Evolutionary conservation across 768 basidiomycete genomes (phyloP), one percentile per base, ranked within the genome.

Genomic region (Chalciporus sphaerocephalus): DNA sequence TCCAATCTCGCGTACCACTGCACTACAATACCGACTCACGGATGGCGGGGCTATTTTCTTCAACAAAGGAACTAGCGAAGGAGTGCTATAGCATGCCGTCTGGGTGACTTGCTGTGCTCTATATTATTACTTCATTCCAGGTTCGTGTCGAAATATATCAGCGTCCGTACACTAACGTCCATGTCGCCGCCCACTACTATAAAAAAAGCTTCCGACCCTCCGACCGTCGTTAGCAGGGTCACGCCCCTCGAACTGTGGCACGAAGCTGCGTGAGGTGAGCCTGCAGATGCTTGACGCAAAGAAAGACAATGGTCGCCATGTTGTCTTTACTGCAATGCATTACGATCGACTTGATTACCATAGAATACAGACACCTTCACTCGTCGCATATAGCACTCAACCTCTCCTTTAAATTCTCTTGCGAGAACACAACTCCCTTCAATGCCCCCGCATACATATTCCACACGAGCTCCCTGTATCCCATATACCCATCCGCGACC

Each of bases 401-500:
- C 36, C 67, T 55, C 47, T 69, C 70, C 56, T 68, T 70, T 54
- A 81, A 50, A 13, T 53, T 62, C 25, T 63, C 61, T 32, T 64
- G 54, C 33, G 67, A 65, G 54, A 69, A 63, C 47, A 71, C 57
- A 1, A 50, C 52, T 28, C 59, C 62, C 38, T 58, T 64, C 47
- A 67, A 54, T 41, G 51, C 61, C 2, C 70, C 70, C 6, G 67
- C 66, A 47, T 72, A 70, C 59, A 74, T 76, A 64, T 66, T 75
- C 72, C 60, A 72, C 39, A 81, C 73, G 17, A 78, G 70, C 35
- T 87, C 83, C 53, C 81, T 69, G 69, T 91, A 96, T 20, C 74
- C 73, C 55, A 75, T 73, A 66, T 94, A 96, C 25, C 78, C 78
- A 41, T 87, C 83, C 51, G 81, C 75, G 15, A 96, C 75, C 24